phyloP scores from a whole-genome alignment of 2,329 filamentous ascomycete species.

The Dactylonectria estremocensis region DNA sequence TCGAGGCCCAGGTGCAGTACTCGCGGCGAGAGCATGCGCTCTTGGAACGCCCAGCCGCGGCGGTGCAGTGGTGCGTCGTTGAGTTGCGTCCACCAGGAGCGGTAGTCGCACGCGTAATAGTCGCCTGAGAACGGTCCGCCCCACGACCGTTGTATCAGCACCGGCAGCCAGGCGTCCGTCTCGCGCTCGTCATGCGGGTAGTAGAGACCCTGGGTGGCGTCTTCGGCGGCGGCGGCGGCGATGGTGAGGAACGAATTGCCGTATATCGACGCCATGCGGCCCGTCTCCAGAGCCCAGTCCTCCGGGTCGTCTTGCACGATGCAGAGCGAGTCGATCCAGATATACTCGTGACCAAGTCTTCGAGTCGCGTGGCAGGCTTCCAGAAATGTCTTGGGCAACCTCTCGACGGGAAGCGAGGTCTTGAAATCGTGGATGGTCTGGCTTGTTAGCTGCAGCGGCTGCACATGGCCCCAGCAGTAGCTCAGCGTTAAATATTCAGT shows the following conservation, averaged over 20 bases:
- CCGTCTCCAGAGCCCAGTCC: constrained; percentile 28
- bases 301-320: constrained; percentile 35
- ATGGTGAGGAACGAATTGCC: constrained; percentile 27
- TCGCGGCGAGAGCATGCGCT: constrained; percentile 25
- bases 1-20: constrained; percentile 31
- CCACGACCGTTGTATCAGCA: constrained; percentile 9
- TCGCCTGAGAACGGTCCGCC: neutral
- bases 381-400: constrained; percentile 17
- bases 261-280: constrained; percentile 15
- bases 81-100: constrained; percentile 27
- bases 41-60: constrained; percentile 32
- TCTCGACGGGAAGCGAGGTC: neutral
- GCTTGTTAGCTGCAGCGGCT: constrained; percentile 2
- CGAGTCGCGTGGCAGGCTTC: constrained; percentile 9
- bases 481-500: constrained; percentile 28
- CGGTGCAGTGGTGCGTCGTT: constrained; percentile 19
- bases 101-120: constrained; percentile 17
- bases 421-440: constrained; percentile 14
- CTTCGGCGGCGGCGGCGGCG: constrained; percentile 6
- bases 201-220: constrained; percentile 8
- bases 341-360: constrained; percentile 20
- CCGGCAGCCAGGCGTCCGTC: constrained; percentile 9
- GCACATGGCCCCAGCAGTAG: neutral
- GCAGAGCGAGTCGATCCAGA: constrained; percentile 39
- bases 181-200: neutral